Evolutionary conservation across 257 asterid genomes (phyloP), one percentile per base, ranked within the genome.

Genomic region (Gentiana macrophylla): DNA sequence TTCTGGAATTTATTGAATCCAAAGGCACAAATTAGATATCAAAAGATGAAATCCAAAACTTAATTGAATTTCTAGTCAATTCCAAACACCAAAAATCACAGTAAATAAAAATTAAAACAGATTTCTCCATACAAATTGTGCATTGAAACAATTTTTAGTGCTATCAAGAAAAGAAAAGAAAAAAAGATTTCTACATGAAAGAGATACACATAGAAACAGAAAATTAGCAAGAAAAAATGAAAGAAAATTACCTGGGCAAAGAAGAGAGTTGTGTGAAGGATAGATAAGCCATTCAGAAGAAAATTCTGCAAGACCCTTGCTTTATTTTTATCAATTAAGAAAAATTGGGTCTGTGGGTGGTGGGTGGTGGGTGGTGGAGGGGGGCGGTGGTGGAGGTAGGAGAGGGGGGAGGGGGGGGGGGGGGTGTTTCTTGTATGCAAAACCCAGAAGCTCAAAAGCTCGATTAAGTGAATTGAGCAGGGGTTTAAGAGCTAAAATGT

Each of bases 401-500:
- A 15, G 24, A 15, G n/a, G n/a, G n/a, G n/a, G n/a, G n/a, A n/a
- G n/a, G 24, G 24, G 24, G 24, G 24, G 24, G 6, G 9, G 5
- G 1, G 46, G 46, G 46, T 41, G 46, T 10, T 41, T 41, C 37
- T 53, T 47, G 65, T 15, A 15, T 15, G 24, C 56, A 69, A 68
- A 41, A 63, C 35, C 49, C 63, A 50, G 55, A 59, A 56, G 9
- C 61, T 45, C 61, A 52, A 37, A 12, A 15, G 4, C 37, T 32
- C 48, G 2, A 7, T 41, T 4, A 7, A 5, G 3, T 41, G 46
- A 5, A 7, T 10, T 5, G 46, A 41, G 46, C 8, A 36, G 86
- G 81, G 91, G 80, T 80, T 84, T 77, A 67, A 67, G 71, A 77
- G 68, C n/a, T n/a, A n/a, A n/a, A n/a, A n/a, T n/a, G n/a, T n/a